phyloP scores from a whole-genome alignment of 495 filamentous ascomycete genomes.

The Daldinia caldariorum region DNA sequence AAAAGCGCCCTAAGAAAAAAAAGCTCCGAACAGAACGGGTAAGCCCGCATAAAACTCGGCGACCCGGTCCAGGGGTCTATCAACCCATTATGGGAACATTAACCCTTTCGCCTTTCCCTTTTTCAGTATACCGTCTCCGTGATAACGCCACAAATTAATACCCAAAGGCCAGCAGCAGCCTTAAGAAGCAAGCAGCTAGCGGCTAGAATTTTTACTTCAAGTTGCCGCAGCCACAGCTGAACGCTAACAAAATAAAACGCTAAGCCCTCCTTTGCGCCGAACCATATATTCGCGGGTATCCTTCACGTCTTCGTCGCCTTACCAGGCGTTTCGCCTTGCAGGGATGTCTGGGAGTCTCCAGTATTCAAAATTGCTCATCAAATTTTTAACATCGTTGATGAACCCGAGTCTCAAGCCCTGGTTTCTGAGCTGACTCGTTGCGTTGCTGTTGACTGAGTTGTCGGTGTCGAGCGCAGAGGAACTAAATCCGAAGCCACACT shows the following conservation, averaged over 20 bases:
- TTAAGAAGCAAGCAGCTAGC: neutral
- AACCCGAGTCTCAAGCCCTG: slow-evolving; percentile 19
- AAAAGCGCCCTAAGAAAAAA: slow-evolving; percentile 17
- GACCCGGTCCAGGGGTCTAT: slow-evolving; percentile 3
- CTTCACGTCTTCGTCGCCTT: neutral
- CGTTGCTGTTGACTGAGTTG: slow-evolving; percentile 20
- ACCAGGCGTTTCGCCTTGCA: neutral
- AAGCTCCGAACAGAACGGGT: slow-evolving; percentile 14
- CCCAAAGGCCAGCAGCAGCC: neutral
- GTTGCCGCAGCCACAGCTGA: slow-evolving; percentile 5
- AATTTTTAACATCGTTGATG: neutral
- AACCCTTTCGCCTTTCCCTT: neutral
- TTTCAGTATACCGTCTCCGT: neutral
- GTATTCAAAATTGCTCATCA: neutral
- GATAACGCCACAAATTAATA: slow-evolving; percentile 9
- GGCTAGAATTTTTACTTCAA: slow-evolving; percentile 3
- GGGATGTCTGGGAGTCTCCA: neutral
- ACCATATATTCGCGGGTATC: neutral
- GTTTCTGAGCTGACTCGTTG: neutral
- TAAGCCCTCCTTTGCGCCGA: slow-evolving; percentile 28
- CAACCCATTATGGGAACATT: neutral
- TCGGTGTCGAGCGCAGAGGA: slow-evolving; percentile 35
- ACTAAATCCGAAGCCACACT: slow-evolving; percentile 42
- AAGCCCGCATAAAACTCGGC: slow-evolving; percentile 31
- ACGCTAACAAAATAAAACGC: slow-evolving; percentile 9